A percentile compares a stretch with the other conserved stretches of the same genome.
These are phyloP conservation scores for Diaporthe humulicola DNA, from an alignment of 2,329 filamentous ascomycete genomes.

Conservation along the genomic window DNA sequence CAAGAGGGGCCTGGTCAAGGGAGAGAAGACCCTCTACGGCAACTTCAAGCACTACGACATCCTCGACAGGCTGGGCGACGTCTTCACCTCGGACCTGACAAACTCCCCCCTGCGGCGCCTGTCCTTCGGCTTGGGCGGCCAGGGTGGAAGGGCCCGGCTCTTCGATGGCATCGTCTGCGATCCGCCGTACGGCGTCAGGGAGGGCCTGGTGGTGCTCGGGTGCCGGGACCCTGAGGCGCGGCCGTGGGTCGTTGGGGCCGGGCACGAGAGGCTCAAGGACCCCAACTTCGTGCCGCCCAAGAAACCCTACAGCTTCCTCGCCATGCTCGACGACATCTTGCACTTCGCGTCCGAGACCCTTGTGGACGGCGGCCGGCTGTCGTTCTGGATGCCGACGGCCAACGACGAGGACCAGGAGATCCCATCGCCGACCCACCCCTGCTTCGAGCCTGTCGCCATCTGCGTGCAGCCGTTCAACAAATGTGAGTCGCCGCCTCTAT, in stretches of 20 bases:
- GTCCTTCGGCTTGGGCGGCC: conserved; percentile 47
- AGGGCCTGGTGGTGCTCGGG: conserved; percentile 90
- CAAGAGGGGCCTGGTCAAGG: conserved; percentile 39
- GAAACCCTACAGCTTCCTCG: conserved; percentile 89
- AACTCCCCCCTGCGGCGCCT: conserved; percentile 79
- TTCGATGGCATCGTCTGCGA: conserved; percentile 96
- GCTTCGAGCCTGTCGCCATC: conserved; percentile 78
- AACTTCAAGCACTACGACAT: conserved; percentile 91
- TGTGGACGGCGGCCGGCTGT: conserved; percentile 82
- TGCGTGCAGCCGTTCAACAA: conserved; percentile 92
- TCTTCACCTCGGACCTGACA: conserved; percentile 88
- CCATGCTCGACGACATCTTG: conserved; percentile 91
- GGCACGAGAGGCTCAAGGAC: conserved; percentile 75
- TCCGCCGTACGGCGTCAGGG: conserved; percentile 94
- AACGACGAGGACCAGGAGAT: conserved; percentile 84
- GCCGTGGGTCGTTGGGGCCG: conserved; percentile 75
- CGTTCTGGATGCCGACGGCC: conserved; percentile 97
- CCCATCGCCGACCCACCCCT: conserved; percentile 80
- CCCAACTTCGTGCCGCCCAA: conserved; percentile 87
- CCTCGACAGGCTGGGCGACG: conserved; percentile 75
- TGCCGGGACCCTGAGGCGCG: conserved; percentile 75
- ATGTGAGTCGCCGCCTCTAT: conserved; percentile 60
- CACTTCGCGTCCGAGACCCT: conserved; percentile 83
- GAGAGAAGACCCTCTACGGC: conserved; percentile 65
- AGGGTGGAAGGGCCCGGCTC: conserved; percentile 56